phyloP scores from a whole-genome alignment of 176 grass and related monocot species.

The Thinopyrum elongatum region DNA sequence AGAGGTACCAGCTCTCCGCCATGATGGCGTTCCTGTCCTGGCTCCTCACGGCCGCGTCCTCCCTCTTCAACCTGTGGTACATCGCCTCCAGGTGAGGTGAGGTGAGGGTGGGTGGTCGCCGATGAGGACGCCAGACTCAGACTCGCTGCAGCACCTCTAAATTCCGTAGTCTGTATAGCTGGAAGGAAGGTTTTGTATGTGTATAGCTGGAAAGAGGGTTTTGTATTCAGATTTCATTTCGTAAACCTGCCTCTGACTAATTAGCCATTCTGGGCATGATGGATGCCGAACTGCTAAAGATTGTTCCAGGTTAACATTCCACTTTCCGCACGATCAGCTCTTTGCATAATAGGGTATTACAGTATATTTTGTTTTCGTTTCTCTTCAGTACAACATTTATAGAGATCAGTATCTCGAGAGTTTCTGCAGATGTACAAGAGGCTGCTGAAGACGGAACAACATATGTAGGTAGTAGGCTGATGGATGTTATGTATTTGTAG shows the following conservation, averaged over 20 bases:
- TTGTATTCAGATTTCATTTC: neutral
- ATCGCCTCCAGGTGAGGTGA: slow-evolving; percentile 52
- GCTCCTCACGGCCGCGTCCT: slow-evolving; percentile 70
- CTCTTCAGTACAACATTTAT: too few relatives aligned
- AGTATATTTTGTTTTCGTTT: too few relatives aligned
- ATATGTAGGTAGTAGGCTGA: too few relatives aligned
- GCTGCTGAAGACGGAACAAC: too few relatives aligned
- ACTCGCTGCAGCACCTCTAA: neutral
- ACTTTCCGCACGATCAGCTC: neutral
- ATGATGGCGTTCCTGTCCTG: slow-evolving; percentile 90
- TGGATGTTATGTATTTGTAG: too few relatives aligned
- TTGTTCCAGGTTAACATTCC: neutral
- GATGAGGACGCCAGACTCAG: neutral
- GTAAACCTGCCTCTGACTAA: neutral
- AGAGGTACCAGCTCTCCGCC: slow-evolving; percentile 68
- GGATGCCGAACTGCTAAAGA: neutral
- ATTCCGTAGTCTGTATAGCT: neutral
- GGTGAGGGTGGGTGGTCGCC: neutral
- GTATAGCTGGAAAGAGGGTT: neutral
- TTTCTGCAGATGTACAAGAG: too few relatives aligned
- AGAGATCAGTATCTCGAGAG: too few relatives aligned
- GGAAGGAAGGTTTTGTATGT: neutral
- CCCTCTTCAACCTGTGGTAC: slow-evolving; percentile 84
- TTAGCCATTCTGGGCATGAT: neutral
- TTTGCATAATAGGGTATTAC: too few relatives aligned